Evolutionary conservation across 2,329 filamentous ascomycete species (phyloP), one percentile per base, ranked within the genome.

Genomic region (Lecanicillium sp.): DNA sequence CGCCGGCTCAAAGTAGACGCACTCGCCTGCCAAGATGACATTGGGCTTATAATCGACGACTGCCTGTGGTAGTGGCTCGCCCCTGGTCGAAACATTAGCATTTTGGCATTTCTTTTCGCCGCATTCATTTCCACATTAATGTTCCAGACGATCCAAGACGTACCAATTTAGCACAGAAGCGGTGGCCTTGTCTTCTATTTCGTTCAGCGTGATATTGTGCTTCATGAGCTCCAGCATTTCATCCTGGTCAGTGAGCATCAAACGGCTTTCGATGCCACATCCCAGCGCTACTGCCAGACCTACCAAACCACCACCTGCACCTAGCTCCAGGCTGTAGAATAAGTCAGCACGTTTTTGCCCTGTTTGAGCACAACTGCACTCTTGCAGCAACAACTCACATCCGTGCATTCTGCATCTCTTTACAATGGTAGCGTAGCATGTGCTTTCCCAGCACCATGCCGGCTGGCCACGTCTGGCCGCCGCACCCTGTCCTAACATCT

Each of bases 1-100:
- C 1, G 92, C 86, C 3, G 90, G 88, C 61, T 96, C 92, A 59
- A 94, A 94, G 67, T 96, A 98, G 35, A 95, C 88, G 62, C 90
- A 96, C 60, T 96, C 92, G 29, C 89, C 90, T 4, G 92, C 92
- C n/a, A 96, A 73, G 40, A 98, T 80, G 40, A 95, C 70, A 51
- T 89, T 79, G 14, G 88, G 86, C 45, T 75, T 74, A 49, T 70
- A 67, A 39, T 69, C 61, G 37, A 69, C 49, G 31, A 82, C 64
- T 31, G 65, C 59, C 30, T 64, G 58, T 28, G 77, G 67, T 33
- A 83, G 63, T 37, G 73, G 64, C 46, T 80, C 70, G 41, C 78
- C 78, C 79, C 78, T 81, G 48, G 17, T 30, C 33, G 33, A 27
- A 30, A 38, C 27, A 15, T 19, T 18, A n/a, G n/a, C 19, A 38